Base-by-base conservation (phyloP, 2,329 filamentous ascomycete species). In the Trichoderma sp. region DNA sequence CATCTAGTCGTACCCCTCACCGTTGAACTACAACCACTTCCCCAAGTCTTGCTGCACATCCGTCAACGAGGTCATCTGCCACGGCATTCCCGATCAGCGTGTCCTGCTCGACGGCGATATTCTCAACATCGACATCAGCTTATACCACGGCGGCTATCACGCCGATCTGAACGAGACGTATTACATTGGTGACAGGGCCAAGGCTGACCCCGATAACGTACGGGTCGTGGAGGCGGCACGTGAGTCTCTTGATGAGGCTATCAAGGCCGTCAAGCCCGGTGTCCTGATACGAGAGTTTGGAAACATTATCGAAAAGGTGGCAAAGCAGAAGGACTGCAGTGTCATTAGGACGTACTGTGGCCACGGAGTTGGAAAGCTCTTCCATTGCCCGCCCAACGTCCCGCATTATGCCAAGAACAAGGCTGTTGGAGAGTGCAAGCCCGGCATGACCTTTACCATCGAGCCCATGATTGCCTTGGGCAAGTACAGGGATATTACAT, bases 351-450 rank as follows among this genome's bases (percentile, higher is more conserved):
- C 94, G 3, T 99, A 99, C 81, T 98, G 95, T 78, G 96, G 96
- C 28, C 96, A 99, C 80, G 96, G 95, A 74, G 93, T 98, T 83
- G 97, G 97, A 83, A 92, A 90, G 74, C 86, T 97, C 57, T 99
- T 99, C 87, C 96, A 99, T 83, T 93, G 91, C 80, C 90, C 95
- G 32, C 96, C 96, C 1, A 98, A 97, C 79, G 91, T 99, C 67
- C 96, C 96, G 6, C 96, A 99, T 82, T 99, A 99, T 79, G 95
- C 92, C 71, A 98, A 97, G 87, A 99, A 98, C 84, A 99, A 98
- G 88, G 94, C 95, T 0, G 92, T 98, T 1, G 96, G 96, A 63
- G 90, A 93, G 76, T 96, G 95, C 73, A 98, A 98, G 84, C 91
- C 93, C 0, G 96, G 96, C 68, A 98, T 98, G 94, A 97, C 94